A percentile compares a stretch with the other conserved stretches of the same genome.
Conservation (phyloP, 345 rosid species). For the Salix caprea region DNA sequence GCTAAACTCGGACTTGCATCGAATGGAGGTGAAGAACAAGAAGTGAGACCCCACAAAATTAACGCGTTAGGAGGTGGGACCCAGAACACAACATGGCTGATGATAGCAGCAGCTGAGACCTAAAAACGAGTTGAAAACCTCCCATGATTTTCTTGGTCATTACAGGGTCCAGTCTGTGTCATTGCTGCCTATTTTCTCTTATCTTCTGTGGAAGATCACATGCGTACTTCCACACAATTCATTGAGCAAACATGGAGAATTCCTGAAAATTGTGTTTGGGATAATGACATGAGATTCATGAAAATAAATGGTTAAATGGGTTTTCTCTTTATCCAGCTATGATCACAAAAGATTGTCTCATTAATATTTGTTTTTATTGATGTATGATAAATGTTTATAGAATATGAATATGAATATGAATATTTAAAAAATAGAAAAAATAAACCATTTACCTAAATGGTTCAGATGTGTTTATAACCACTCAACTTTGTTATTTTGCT, state of each 20-base stretch:
- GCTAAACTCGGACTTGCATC: slow-evolving; percentile 16
- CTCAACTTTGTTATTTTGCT: too few relatives aligned
- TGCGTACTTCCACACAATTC: slow-evolving; percentile 12
- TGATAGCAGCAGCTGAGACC: slow-evolving; percentile 1
- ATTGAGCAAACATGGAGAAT: slow-evolving; percentile 15
- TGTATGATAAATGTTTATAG: too few relatives aligned
- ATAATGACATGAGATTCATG: background rate
- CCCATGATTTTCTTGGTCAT: background rate
- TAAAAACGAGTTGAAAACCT: background rate
- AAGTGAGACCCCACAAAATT: background rate
- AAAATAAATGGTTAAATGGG: too few relatives aligned
- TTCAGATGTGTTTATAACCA: too few relatives aligned
- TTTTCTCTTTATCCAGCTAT: too few relatives aligned
- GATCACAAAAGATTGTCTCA: too few relatives aligned
- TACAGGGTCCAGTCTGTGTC: background rate
- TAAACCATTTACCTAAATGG: too few relatives aligned
- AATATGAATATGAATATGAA: too few relatives aligned
- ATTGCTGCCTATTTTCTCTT: background rate
- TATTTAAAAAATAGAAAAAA: too few relatives aligned
- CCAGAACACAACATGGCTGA: slow-evolving; percentile 31
- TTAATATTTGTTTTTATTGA: too few relatives aligned
- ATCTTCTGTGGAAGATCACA: slow-evolving; percentile 13
- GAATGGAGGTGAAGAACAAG: slow-evolving; percentile 2
- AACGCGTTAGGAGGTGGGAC: slow-evolving; percentile 45
- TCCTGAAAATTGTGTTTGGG: background rate